Evolutionary conservation across 2,329 filamentous ascomycete species (phyloP), one percentile per base, ranked within the genome.

Genomic region (Paraphaeosphaeria minitans): DNA sequence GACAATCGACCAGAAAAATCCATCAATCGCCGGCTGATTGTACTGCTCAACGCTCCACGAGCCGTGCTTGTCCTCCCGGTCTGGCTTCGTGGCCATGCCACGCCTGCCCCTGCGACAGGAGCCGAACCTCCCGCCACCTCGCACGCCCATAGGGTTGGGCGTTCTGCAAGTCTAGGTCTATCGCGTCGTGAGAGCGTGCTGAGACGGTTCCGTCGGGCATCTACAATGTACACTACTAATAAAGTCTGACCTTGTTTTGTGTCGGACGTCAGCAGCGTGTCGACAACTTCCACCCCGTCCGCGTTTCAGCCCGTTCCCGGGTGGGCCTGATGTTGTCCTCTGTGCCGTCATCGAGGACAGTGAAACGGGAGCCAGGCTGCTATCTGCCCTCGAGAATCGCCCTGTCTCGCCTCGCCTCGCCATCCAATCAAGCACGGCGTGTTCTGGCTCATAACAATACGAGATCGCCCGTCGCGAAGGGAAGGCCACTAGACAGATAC

Each of bases 231-330:
- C n/a, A n/a, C n/a, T n/a, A n/a, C n/a, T n/a, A 29, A 4, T 29
- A 12, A 31, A 31, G 29, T 12, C 29, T 31, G 24, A n/a, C 27
- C 7, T 24, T 35, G 8, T 22, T 29, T 22, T 53, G 51, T 53
- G 51, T 53, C 51, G 41, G 51, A 45, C 19, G 41, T 53, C 51
- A 53, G 51, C 51, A 24, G 29, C 51, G n/a, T n/a, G 49, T 52
- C 22, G 35, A 42, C 35, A 29, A 12, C 45, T 45, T 27, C 22
- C 41, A 37, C 41, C 29, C 51, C 51, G 51, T 53, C 41, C 41
- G 41, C 27, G 51, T 53, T 53, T 53, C 51, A 53, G 29, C 4
- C 22, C 27, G 14, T 53, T 33, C 27, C 37, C 50, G 50, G 6
- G 49, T 19, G 37, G 49, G 49, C 49, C 49, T n/a, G 49, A 19